phyloP scores from a whole-genome alignment of 805 yeast species.

The Cyberlindnera japonica region DNA sequence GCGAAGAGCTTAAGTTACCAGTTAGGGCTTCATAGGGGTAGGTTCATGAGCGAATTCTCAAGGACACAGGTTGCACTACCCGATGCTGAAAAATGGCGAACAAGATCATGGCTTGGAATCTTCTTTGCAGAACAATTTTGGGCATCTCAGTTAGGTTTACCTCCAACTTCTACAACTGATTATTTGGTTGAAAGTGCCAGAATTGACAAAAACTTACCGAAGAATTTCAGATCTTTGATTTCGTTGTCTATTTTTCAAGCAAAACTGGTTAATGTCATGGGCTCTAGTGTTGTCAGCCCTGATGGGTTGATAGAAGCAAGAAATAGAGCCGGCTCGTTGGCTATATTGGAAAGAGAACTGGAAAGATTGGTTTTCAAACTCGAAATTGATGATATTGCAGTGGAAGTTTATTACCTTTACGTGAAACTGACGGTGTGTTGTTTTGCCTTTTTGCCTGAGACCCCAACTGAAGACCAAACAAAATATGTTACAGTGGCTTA shows the following conservation, averaged over 20 bases:
- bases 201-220: constrained; percentile 58
- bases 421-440: constrained; percentile 79
- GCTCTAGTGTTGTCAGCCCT: constrained; percentile 76
- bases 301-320: constrained; percentile 86
- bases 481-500: constrained; percentile 81
- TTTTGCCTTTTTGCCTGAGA: constrained; percentile 87
- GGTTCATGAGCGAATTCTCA: constrained; percentile 85
- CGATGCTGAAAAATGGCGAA: constrained; percentile 91
- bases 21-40: constrained; percentile 87
- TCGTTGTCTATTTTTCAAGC: constrained; percentile 79
- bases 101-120: constrained; percentile 86
- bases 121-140: constrained; percentile 88
- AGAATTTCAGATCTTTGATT: constrained; percentile 65
- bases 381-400: constrained; percentile 60
- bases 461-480: constrained; percentile 83
- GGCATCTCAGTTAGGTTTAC: constrained; percentile 84
- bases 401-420: constrained; percentile 76
- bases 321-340: constrained; percentile 74
- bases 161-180: constrained; percentile 82
- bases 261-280: constrained; percentile 80
- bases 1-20: constrained; percentile 84
- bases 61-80: constrained; percentile 85
- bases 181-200: constrained; percentile 77
- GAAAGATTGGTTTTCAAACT: constrained; percentile 66
- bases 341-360: constrained; percentile 75